Base-by-base conservation (phyloP, 805 yeast genomes). In the Myxozyma mucilagina region DNA sequence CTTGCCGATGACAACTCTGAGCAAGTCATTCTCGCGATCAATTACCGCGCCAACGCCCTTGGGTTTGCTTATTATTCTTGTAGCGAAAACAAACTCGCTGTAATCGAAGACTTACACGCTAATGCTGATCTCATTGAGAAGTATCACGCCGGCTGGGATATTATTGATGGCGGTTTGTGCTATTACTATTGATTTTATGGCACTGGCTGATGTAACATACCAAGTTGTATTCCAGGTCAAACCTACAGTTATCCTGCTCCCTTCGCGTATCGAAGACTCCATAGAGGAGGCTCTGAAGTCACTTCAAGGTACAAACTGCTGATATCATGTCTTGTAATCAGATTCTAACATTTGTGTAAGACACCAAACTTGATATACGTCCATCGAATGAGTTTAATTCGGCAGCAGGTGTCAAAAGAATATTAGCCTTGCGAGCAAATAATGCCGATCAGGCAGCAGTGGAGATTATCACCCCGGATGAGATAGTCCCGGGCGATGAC, bases 201-300 rank as follows among this genome's bases (percentile, higher is more conserved):
- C 34, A 8, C 13, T 6, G 24, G n/a, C 16, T 35, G 47, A 18
- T 42, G 20, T 20, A 31, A 6, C 41, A 10, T 20, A n/a, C 18
- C 36, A n/a, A 57, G 65, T 61, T 44, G 38, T 57, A 11, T 61
- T 61, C 43, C 65, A 61, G 34, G 59, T 58, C 9, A 53, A 58
- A 20, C 65, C 65, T 39, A 61, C 62, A 2, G 41, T 55, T 13
- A 56, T 61, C 11, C 54, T 61, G 3, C 47, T 61, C 8, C 59
- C 65, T 4, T 41, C 62, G 24, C 48, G 57, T n/a, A 61, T 61
- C 9, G 65, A 61, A 7, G 59, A 57, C 16, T 39, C 53, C 11
- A 54, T 61, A 14, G 62, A 57, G 32, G 57, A 57, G 14, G 57
- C 47, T 11, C 34, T 61, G 16, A 56, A 56, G n/a, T 38, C 38